Conservation (phyloP, 306 rosid genomes). For the Urtica urens region DNA sequence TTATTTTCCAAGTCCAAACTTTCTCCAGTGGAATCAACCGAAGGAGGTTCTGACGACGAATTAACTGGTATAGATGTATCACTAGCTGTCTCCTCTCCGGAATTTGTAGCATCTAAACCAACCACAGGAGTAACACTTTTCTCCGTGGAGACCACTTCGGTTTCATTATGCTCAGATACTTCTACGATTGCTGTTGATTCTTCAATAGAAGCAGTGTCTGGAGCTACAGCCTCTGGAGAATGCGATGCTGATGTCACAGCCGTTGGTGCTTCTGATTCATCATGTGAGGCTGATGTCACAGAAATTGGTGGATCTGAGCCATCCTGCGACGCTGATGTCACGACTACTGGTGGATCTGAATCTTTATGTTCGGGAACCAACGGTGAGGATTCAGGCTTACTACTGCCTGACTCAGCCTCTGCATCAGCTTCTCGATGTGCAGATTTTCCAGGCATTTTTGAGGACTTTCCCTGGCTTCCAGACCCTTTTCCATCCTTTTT, state of each 20-base stretch:
- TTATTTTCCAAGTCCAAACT: slow-evolving; percentile 19
- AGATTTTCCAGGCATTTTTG: slow-evolving; percentile 38
- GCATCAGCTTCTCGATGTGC: slow-evolving; percentile 46
- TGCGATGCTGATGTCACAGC: slow-evolving; percentile 25
- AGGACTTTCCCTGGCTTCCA: slow-evolving; percentile 60
- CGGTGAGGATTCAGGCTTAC: slow-evolving; percentile 21
- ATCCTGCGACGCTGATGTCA: slow-evolving; percentile 27
- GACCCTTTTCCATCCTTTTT: slow-evolving; percentile 75
- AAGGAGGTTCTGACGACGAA: slow-evolving; percentile 14
- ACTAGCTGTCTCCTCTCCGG: slow-evolving; percentile 23
- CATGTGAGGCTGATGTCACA: too few species aligned
- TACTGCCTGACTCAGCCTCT: slow-evolving; percentile 25
- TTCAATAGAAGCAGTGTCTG: slow-evolving; percentile 20
- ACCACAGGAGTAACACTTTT: slow-evolving; percentile 10
- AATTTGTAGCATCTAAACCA: slow-evolving; percentile 25
- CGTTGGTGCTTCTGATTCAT: slow-evolving; percentile 23
- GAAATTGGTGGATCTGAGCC: slow-evolving; percentile 15
- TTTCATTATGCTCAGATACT: too few species aligned
- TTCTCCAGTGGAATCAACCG: slow-evolving; percentile 23
- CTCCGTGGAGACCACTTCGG: slow-evolving; percentile 23
- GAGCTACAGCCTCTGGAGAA: slow-evolving; percentile 27
- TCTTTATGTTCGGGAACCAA: slow-evolving; percentile 27
- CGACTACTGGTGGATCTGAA: slow-evolving; percentile 18
- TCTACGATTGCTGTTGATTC: slow-evolving; percentile 29
- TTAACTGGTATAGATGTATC: slow-evolving; percentile 22